Conservation (phyloP, 371 early-diverging fungal genomes). For the Rhizopus stolonifer region DNA sequence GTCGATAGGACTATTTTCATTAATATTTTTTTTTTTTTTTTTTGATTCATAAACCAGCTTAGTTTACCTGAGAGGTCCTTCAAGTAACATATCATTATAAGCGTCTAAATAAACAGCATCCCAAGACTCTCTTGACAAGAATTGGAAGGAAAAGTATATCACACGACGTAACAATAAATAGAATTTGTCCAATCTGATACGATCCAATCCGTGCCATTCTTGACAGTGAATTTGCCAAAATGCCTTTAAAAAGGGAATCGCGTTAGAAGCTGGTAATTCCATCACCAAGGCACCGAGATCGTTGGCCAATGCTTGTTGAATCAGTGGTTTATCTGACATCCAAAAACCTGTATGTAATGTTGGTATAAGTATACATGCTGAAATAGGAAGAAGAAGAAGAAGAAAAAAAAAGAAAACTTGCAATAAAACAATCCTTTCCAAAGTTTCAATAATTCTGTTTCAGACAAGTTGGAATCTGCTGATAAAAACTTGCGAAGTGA, state of each 20-base stretch:
- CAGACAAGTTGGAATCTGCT: constrained; percentile 52
- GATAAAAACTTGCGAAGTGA: constrained; percentile 65
- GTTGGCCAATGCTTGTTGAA: constrained; percentile 86
- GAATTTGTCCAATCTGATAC: constrained; percentile 87
- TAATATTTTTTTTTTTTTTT: too few relatives aligned
- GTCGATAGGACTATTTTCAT: constrained; percentile 53
- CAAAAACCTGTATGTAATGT: constrained; percentile 74
- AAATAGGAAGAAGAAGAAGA: neutral
- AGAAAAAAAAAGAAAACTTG: constrained; percentile 36
- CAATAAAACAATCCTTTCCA: constrained; percentile 96
- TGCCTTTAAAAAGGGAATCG: constrained; percentile 66
- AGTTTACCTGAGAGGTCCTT: constrained; percentile 74
- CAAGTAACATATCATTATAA: constrained; percentile 60
- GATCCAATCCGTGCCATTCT: constrained; percentile 90
- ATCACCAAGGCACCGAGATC: constrained; percentile 70
- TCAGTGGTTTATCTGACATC: constrained; percentile 93
- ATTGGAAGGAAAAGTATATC: constrained; percentile 64
- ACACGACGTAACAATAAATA: constrained; percentile 79
- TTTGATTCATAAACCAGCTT: too few relatives aligned
- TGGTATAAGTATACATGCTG: too few relatives aligned
- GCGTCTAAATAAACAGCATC: constrained; percentile 56
- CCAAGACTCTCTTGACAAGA: constrained; percentile 71
- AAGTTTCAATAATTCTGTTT: constrained; percentile 77
- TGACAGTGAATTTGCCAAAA: constrained; percentile 83
- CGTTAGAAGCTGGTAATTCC: constrained; percentile 54